Evolutionary conservation across 129 eudicot species (phyloP).

Genomic region (Erigeron canadensis): DNA sequence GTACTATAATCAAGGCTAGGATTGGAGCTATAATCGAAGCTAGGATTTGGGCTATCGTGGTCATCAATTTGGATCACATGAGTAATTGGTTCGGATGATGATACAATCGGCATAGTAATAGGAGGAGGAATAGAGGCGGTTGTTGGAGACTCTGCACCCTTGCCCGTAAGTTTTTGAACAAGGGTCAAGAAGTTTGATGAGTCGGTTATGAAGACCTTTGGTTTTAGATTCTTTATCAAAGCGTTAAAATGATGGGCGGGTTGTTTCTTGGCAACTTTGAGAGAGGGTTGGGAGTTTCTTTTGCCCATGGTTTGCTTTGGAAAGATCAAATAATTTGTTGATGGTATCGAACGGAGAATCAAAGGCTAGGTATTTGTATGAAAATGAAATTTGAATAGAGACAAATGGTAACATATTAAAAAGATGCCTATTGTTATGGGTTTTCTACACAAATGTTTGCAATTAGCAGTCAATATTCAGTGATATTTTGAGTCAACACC

Average conservation of each 20-base stretch:
- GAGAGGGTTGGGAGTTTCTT: slow-evolving; percentile 24
- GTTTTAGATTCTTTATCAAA: slow-evolving; percentile 32
- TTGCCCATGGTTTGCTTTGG: slow-evolving; percentile 44
- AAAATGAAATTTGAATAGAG: slow-evolving; percentile 13
- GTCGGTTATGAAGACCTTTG: slow-evolving; percentile 46
- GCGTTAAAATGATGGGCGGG: slow-evolving; percentile 28
- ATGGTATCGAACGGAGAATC: slow-evolving; percentile 41
- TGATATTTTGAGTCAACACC: slow-evolving; percentile 24
- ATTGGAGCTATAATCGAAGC: slow-evolving; percentile 13
- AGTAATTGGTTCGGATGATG: neutral
- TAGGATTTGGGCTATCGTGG: slow-evolving; percentile 22
- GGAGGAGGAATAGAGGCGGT: slow-evolving; percentile 31
- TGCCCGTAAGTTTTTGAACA: slow-evolving; percentile 51
- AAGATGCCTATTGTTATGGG: slow-evolving; percentile 40
- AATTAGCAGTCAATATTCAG: slow-evolving; percentile 34
- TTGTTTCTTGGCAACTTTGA: slow-evolving; percentile 35
- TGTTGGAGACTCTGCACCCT: slow-evolving; percentile 25
- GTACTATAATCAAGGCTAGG: neutral
- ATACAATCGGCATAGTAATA: neutral
- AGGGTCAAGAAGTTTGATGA: slow-evolving; percentile 41
- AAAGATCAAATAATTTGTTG: slow-evolving; percentile 29
- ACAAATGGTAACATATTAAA: slow-evolving; percentile 37
- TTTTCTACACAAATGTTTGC: slow-evolving; percentile 33
- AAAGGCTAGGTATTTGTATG: slow-evolving; percentile 36
- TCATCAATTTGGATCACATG: slow-evolving; percentile 31